These are phyloP conservation scores for Russula griseocarnosa DNA, from an alignment of 768 basidiomycete genomes.

Conservation along the genomic window DNA sequence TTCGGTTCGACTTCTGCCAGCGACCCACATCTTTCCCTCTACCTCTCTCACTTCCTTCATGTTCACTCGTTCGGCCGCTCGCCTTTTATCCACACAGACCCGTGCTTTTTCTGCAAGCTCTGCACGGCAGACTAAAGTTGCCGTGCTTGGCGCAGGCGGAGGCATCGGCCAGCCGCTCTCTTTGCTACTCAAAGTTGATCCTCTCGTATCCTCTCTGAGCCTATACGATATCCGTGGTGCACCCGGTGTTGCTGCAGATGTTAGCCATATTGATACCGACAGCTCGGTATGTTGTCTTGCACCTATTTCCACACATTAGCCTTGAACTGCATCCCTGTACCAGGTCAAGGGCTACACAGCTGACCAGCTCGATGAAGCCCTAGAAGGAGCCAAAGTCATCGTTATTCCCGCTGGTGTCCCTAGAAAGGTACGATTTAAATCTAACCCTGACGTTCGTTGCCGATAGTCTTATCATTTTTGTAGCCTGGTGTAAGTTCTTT, in stretches of 20 bases:
- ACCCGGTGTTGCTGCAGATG: conserved; percentile 95
- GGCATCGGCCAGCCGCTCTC: conserved; percentile 98
- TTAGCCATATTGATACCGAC: conserved; percentile 87
- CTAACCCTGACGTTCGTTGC: background rate
- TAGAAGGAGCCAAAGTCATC: conserved; percentile 86
- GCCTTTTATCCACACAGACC: conserved; percentile 50
- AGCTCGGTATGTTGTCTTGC: conserved; percentile 56
- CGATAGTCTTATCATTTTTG: conserved; percentile 33
- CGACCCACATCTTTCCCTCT: conserved; percentile 1
- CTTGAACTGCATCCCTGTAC: background rate
- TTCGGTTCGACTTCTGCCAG: background rate
- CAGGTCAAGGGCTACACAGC: conserved; percentile 79
- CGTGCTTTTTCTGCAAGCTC: conserved; percentile 76
- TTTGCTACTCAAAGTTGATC: conserved; percentile 88
- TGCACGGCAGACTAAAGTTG: conserved; percentile 77
- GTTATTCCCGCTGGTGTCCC: conserved; percentile 99
- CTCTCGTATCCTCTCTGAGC: conserved; percentile 77
- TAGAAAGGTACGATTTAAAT: conserved; percentile 68
- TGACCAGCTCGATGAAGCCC: conserved; percentile 84
- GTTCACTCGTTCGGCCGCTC: conserved; percentile 63
- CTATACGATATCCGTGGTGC: conserved; percentile 95
- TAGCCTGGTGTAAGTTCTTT: conserved; percentile 75
- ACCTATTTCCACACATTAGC: background rate
- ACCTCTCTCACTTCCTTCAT: conserved; percentile 40
- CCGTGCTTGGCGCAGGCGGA: conserved; percentile 96